phyloP scores from a whole-genome alignment of 2,329 filamentous ascomycete species.

The Fusarium liriodendri region DNA sequence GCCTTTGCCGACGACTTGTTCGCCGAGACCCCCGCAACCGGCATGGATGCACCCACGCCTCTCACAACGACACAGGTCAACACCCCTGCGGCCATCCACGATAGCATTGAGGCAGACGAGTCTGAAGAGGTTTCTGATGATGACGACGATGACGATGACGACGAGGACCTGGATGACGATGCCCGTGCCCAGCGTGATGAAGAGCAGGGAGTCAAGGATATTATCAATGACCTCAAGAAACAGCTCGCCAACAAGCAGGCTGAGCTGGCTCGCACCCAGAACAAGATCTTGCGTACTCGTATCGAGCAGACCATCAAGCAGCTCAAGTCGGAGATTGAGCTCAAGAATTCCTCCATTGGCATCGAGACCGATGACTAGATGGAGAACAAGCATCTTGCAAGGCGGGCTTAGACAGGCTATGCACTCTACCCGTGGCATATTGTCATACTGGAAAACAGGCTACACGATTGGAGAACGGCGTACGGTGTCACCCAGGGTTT shows the following conservation, averaged over 20 bases:
- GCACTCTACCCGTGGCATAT: background rate
- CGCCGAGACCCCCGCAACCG: conserved; percentile 56
- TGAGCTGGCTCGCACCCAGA: conserved; percentile 56
- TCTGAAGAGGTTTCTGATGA: conserved; percentile 55
- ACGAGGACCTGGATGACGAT: conserved; percentile 66
- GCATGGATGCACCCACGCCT: conserved; percentile 58
- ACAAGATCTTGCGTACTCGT: conserved; percentile 62
- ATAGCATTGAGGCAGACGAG: conserved; percentile 57
- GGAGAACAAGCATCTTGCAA: background rate
- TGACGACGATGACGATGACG: conserved; percentile 64
- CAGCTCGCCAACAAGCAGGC: conserved; percentile 59
- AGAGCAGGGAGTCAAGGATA: conserved; percentile 65
- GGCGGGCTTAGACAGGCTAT: background rate
- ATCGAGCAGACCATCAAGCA: conserved; percentile 62
- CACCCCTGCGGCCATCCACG: conserved; percentile 59
- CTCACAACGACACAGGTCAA: conserved; percentile 55
- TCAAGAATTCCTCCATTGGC: conserved; percentile 58
- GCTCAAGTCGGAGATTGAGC: conserved; percentile 57
- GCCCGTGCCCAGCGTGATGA: conserved; percentile 61
- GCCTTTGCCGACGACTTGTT: conserved; percentile 58
- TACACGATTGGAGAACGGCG: conserved; percentile 21
- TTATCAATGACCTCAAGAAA: conserved; percentile 64
- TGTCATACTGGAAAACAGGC: background rate
- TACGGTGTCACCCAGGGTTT: conserved; percentile 24
- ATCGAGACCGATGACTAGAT: conserved; percentile 52